A percentile compares a stretch with the other conserved stretches of the same genome.
Conservation (phyloP, 2,329 filamentous ascomycete species). For the Alternaria postmessia region DNA sequence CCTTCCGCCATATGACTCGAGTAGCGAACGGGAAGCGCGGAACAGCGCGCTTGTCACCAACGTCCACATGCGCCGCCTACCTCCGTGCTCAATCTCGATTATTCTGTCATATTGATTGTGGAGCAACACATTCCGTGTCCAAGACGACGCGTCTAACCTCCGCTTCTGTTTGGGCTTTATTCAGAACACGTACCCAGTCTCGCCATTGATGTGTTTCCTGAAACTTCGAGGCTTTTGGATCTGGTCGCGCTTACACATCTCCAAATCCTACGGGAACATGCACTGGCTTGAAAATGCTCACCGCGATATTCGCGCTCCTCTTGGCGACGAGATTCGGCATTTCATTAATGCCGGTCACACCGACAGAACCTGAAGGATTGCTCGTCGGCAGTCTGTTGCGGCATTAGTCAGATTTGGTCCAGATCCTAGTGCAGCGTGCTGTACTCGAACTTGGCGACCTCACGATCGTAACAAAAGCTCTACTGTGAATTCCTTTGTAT, state of each 20-base stretch:
- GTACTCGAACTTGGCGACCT: constrained; percentile 5
- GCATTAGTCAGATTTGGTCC: constrained; percentile 6
- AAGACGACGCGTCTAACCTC: background rate
- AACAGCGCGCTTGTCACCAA: constrained; percentile 28
- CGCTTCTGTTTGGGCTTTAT: background rate
- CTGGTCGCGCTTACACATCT: background rate
- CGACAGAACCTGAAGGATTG: constrained; percentile 11
- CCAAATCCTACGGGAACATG: background rate
- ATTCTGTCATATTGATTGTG: constrained; percentile 11
- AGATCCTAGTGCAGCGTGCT: constrained; percentile 8
- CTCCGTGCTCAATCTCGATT: constrained; percentile 7
- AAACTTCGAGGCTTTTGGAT: background rate
- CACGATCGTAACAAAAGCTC: constrained; percentile 2
- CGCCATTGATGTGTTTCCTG: background rate
- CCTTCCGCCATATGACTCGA: constrained; percentile 27
- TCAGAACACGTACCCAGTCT: background rate
- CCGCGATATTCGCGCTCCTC: background rate
- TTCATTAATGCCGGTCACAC: background rate
- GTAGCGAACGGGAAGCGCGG: constrained; percentile 30
- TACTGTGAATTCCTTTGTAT: background rate
- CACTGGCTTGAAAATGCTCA: background rate
- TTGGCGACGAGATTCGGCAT: background rate
- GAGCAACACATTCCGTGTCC: constrained; percentile 7
- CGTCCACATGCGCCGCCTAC: constrained; percentile 14
- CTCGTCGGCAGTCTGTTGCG: constrained; percentile 8